Conservation (phyloP, 306 rosid species). For the Potentilla sterilis region DNA sequence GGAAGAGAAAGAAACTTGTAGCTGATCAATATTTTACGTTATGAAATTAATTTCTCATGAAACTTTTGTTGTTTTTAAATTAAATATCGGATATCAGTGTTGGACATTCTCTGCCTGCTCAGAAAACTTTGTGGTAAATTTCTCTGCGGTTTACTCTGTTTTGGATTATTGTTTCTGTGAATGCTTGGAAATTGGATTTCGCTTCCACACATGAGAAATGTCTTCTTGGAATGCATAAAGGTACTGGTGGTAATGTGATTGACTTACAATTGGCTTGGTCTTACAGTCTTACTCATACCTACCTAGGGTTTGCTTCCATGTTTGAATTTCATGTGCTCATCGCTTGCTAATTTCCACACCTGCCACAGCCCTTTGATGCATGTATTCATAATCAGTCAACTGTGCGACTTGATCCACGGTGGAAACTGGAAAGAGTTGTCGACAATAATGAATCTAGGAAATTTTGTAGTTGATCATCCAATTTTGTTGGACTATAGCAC, state of each 20-base stretch:
- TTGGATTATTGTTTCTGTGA: constrained; percentile 39
- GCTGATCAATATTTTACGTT: constrained; percentile 27
- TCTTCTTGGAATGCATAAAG: constrained; percentile 46
- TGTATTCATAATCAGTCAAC: background rate
- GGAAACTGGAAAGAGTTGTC: background rate
- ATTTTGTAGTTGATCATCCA: background rate
- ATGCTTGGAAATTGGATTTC: constrained; percentile 49
- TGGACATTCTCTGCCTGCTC: constrained; percentile 64
- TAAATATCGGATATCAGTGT: constrained; percentile 27
- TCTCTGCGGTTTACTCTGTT: constrained; percentile 42
- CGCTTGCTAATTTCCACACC: background rate
- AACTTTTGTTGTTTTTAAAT: background rate
- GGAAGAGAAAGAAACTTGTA: constrained; percentile 25
- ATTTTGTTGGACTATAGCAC: background rate
- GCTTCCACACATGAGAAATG: constrained; percentile 38
- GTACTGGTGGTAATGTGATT: constrained; percentile 6
- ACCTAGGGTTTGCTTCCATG: constrained; percentile 52
- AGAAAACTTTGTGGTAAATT: constrained; percentile 29
- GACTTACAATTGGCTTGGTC: constrained; percentile 5
- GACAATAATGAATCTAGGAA: background rate
- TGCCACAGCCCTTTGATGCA: background rate
- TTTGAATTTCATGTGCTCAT: constrained; percentile 44
- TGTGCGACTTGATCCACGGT: background rate
- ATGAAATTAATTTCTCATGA: constrained; percentile 17
- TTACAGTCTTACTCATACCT: constrained; percentile 5